Percentiles rank a stretch among this genome's conserved stretches.
Conservation (phyloP, 2,329 filamentous ascomycete species). For the Sporothrix variecibatus region DNA sequence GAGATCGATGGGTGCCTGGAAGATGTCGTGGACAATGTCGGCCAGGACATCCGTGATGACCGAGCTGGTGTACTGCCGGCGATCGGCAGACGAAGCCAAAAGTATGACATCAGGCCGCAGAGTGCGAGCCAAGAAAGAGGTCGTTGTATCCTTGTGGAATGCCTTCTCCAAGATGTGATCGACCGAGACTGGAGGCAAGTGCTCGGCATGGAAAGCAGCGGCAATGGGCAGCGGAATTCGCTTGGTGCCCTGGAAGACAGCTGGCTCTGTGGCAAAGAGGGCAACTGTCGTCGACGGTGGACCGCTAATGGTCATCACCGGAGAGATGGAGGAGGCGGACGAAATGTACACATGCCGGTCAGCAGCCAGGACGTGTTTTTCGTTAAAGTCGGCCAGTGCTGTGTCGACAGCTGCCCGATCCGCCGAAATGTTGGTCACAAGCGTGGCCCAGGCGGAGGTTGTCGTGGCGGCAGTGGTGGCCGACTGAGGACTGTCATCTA, state of each 20-base stretch:
- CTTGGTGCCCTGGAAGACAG: not conserved
- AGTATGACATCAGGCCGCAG: not conserved
- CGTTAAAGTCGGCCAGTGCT: not conserved
- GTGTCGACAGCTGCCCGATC: not conserved
- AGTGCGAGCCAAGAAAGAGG: not conserved
- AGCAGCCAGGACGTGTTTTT: not conserved
- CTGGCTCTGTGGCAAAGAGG: not conserved
- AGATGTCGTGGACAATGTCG: conserved; percentile 1
- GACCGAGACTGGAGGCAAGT: not conserved
- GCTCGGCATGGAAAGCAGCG: not conserved
- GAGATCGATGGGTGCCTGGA: not conserved
- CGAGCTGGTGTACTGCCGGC: not conserved
- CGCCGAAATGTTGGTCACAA: not conserved
- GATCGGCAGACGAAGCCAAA: not conserved
- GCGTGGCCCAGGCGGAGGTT: not conserved
- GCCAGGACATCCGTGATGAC: not conserved
- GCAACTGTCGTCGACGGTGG: not conserved
- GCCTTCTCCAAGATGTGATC: not conserved
- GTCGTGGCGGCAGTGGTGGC: not conserved
- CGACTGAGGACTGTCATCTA: not conserved
- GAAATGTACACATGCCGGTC: not conserved
- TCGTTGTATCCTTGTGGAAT: not conserved
- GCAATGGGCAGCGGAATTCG: not conserved
- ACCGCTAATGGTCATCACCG: not conserved
- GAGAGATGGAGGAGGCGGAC: not conserved